Conservation (phyloP, 805 yeast species). For the Hanseniaspora opuntiae region DNA sequence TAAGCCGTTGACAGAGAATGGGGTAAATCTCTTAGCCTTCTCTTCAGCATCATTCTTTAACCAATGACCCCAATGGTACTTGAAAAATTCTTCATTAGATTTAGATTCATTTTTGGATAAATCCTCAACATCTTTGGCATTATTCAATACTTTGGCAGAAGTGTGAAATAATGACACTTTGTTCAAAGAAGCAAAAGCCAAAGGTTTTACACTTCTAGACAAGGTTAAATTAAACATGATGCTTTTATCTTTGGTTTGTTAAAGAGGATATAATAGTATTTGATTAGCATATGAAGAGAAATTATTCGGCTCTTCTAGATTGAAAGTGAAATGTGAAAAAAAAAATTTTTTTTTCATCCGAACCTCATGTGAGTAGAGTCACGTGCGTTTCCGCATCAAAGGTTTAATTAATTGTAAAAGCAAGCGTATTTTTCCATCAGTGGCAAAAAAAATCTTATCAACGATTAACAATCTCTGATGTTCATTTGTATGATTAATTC, state of each 20-base stretch:
- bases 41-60: constrained; percentile 61
- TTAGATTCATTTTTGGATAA: constrained; percentile 53
- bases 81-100: constrained; percentile 57
- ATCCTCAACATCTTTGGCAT: constrained; percentile 34
- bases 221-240: background rate
- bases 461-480: too few species aligned
- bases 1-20: constrained; percentile 69
- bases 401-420: background rate
- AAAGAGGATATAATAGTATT: background rate
- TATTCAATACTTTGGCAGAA: background rate
- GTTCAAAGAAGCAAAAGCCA: background rate
- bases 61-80: constrained; percentile 95
- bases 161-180: constrained; percentile 3
- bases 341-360: too few species aligned
- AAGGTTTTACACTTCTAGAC: background rate
- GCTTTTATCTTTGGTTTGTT: background rate
- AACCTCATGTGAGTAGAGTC: too few species aligned
- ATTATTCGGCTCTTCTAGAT: too few species aligned
- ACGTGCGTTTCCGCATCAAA: too few species aligned
- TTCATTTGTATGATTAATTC: too few species aligned
- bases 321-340: too few species aligned
- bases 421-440: background rate
- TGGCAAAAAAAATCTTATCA: background rate
- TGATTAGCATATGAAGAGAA: too few species aligned
- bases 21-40: constrained; percentile 62